A percentile compares a stretch with the other conserved stretches of the same genome.
Evolutionary conservation across 768 basidiomycete genomes (phyloP).

Genomic region (Cystobasidium onofrii): DNA sequence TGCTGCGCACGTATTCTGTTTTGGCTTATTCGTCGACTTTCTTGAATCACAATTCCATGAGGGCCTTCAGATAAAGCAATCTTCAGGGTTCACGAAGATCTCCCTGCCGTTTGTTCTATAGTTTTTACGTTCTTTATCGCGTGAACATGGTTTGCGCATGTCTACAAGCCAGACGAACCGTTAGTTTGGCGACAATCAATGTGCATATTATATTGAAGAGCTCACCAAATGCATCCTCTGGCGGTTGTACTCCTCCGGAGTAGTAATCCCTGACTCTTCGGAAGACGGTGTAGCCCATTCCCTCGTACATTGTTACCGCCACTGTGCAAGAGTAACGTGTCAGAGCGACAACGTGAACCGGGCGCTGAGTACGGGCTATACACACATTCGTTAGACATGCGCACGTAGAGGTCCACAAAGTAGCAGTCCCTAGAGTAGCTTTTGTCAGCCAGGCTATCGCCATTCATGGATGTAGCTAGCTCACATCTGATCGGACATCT

Average conservation of each 20-base stretch:
- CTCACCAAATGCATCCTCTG: constrained; percentile 86
- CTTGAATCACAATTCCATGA: too few species aligned
- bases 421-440: constrained; percentile 49
- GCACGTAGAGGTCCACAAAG: constrained; percentile 93
- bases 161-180: constrained; percentile 41
- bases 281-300: constrained; percentile 86
- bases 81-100: constrained; percentile 28
- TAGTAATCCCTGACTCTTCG: constrained; percentile 85
- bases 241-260: constrained; percentile 67
- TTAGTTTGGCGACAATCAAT: not conserved
- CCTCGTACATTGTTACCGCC: constrained; percentile 86
- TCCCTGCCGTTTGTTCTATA: constrained; percentile 3
- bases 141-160: constrained; percentile 50
- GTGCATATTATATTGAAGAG: constrained; percentile 37
- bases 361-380: not conserved
- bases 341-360: too few species aligned
- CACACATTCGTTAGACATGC: constrained; percentile 45
- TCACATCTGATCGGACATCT: constrained; percentile 60
- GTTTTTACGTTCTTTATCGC: constrained; percentile 43
- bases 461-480: not conserved
- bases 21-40: too few species aligned
- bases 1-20: too few species aligned
- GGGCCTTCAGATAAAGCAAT: constrained; percentile 26
- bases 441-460: not conserved
- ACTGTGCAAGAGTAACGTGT: too few species aligned